Percentiles rank a stretch among this genome's conserved stretches.
Evolutionary conservation across 2,329 filamentous ascomycete species (phyloP).

Genomic region (Diaporthe longicolla): DNA sequence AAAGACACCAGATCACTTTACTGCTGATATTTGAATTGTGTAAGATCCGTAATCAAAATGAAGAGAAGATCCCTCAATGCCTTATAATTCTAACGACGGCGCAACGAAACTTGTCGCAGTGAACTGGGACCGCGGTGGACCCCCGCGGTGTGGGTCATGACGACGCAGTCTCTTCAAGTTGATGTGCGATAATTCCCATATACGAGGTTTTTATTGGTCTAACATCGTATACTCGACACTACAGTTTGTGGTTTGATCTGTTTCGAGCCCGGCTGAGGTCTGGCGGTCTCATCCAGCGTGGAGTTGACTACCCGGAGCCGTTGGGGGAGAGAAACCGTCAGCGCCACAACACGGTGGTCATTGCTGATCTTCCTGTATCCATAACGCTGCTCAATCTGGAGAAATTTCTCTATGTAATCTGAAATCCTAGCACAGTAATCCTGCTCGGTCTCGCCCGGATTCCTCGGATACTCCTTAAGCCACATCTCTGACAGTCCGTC

Average conservation of each 20-base stretch:
- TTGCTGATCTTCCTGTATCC: background rate
- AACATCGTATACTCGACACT: background rate
- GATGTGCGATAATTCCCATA: background rate
- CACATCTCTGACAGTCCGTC: slow-evolving; percentile 22
- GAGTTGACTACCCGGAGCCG: no score
- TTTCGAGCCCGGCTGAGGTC: background rate
- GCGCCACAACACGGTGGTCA: background rate
- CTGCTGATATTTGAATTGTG: no score
- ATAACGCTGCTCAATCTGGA: background rate
- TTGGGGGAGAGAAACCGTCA: background rate
- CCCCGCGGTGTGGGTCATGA: background rate
- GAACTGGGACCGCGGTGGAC: background rate
- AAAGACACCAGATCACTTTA: no score
- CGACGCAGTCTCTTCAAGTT: background rate
- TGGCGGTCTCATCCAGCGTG: background rate
- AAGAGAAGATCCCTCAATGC: background rate
- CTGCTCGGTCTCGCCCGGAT: background rate
- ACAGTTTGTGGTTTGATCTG: background rate
- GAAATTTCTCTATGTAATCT: background rate
- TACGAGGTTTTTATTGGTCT: background rate
- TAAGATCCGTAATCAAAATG: no score
- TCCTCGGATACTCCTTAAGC: background rate
- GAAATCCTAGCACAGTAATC: background rate
- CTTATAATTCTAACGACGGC: no score
- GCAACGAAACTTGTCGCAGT: background rate